Base-by-base conservation (phyloP, 345 rosid genomes). In the Bruguiera parviflora region DNA sequence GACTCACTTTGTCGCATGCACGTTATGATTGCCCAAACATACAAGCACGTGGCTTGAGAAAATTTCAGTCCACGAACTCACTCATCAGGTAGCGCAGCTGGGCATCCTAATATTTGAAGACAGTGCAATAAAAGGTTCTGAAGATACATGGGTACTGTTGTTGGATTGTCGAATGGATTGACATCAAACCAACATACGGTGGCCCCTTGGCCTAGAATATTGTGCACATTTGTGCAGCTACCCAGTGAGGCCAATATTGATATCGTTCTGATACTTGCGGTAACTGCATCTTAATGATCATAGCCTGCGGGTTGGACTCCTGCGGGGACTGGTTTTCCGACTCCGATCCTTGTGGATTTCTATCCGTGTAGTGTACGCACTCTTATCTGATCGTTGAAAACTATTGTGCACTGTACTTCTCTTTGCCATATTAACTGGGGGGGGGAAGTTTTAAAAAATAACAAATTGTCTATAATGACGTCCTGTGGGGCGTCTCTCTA, bases 211-310 rank as follows among this genome's bases (percentile, higher is more conserved):
- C 29, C 63, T 13, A 35, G 28, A 16, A 49, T 65, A 65, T 47
- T 51, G 3, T 32, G 6, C 32, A 43, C 61, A 47, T 32, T 32
- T 60, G 31, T 61, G 61, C 58, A 49, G 21, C 33, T 31, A 61
- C 46, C 35, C 2, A 51, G 28, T 60, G 51, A 69, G 51, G 31
- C 20, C 16, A 31, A 39, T 70, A 5, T 15, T 70, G 8, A 5
- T 32, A 27, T 47, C n/a, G 5, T 13, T 31, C 56, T 22, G 49
- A 29, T 49, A 5, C 51, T 72, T 72, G 71, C 35, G 60, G 19
- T 66, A 64, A 35, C 35, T 65, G 65, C 70, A 20, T 47, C 66
- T 51, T 58, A 53, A 24, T 60, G 59, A 31, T 49, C 66, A 55
- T 24, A 22, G 53, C 57, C 33, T 22, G 33, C 35, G 60, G 43